A percentile compares a stretch with the other conserved stretches of the same genome.
These are phyloP conservation scores for Neopestalotiopsis sp. DNA, from an alignment of 2,329 filamentous ascomycete genomes.

Conservation along the genomic window DNA sequence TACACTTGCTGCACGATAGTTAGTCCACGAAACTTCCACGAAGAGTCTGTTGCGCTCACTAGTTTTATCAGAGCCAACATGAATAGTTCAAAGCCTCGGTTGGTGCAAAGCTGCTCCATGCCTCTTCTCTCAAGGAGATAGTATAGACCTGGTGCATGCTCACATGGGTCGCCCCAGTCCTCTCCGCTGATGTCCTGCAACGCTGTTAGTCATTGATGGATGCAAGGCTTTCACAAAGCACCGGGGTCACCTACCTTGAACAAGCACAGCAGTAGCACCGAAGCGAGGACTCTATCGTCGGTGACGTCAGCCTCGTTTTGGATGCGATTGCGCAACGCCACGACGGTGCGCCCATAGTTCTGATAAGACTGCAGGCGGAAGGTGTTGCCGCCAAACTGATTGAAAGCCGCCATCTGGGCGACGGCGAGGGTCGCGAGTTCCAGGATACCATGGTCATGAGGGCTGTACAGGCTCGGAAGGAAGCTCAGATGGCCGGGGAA, in stretches of 20 bases:
- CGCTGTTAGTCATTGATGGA: constrained; percentile 18
- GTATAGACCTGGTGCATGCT: constrained; percentile 40
- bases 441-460: constrained; percentile 33
- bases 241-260: constrained; percentile 29
- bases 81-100: constrained; percentile 36
- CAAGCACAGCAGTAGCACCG: constrained; percentile 38
- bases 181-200: constrained; percentile 40
- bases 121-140: constrained; percentile 40
- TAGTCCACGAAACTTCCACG: neutral
- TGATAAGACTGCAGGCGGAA: constrained; percentile 34
- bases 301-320: constrained; percentile 29
- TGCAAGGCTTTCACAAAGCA: constrained; percentile 4
- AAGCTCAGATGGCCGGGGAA: constrained; percentile 41
- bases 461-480: constrained; percentile 36
- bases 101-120: constrained; percentile 36
- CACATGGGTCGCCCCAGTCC: constrained; percentile 31
- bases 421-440: constrained; percentile 40
- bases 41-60: constrained; percentile 29
- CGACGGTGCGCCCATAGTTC: constrained; percentile 37
- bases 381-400: constrained; percentile 35
- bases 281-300: constrained; percentile 37
- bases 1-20: constrained; percentile 35
- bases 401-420: constrained; percentile 40
- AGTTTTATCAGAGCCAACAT: constrained; percentile 36
- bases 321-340: constrained; percentile 34